These are phyloP conservation scores for Lachancea sp. DNA, from an alignment of 805 yeast genomes.

Conservation along the genomic window DNA sequence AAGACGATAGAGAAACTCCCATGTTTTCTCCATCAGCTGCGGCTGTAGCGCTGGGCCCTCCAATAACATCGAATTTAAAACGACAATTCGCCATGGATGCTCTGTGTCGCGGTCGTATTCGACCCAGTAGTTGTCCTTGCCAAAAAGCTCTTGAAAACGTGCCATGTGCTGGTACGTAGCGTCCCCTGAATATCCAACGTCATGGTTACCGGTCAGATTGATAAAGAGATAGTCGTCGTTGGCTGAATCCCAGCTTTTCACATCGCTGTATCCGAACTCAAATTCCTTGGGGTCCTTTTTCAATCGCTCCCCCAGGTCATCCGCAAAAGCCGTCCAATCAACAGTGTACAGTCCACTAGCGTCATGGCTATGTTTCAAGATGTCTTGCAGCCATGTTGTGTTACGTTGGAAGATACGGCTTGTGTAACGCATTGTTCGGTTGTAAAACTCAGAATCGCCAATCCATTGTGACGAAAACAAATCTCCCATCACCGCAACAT, in stretches of 20 bases:
- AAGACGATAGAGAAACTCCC: constrained; percentile 65
- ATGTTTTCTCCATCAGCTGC: constrained; percentile 57
- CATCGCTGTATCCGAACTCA: constrained; percentile 49
- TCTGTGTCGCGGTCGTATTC: constrained; percentile 57
- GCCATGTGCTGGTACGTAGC: constrained; percentile 87
- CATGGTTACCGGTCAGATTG: constrained; percentile 92
- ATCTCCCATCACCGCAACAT: constrained; percentile 89
- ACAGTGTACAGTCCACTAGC: constrained; percentile 22
- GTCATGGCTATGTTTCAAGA: constrained; percentile 31
- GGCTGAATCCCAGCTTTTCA: constrained; percentile 58
- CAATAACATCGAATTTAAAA: constrained; percentile 69
- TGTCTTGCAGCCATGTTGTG: constrained; percentile 47
- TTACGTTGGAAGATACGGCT: constrained; percentile 64
- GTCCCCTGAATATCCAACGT: constrained; percentile 92
- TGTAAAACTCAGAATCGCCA: constrained; percentile 73
- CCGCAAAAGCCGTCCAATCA: constrained; percentile 28
- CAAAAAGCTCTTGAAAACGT: constrained; percentile 67
- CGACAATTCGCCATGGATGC: constrained; percentile 85
- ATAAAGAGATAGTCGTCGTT: constrained; percentile 59
- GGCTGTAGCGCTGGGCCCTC: constrained; percentile 88
- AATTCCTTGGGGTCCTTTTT: constrained; percentile 30
- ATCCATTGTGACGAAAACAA: constrained; percentile 94
- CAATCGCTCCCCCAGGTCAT: constrained; percentile 16
- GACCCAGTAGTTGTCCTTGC: constrained; percentile 77
- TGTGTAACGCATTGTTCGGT: constrained; percentile 68